These are phyloP conservation scores for Grifola frondosa DNA, from an alignment of 1,284 basidiomycete species.

Conservation along the genomic window DNA sequence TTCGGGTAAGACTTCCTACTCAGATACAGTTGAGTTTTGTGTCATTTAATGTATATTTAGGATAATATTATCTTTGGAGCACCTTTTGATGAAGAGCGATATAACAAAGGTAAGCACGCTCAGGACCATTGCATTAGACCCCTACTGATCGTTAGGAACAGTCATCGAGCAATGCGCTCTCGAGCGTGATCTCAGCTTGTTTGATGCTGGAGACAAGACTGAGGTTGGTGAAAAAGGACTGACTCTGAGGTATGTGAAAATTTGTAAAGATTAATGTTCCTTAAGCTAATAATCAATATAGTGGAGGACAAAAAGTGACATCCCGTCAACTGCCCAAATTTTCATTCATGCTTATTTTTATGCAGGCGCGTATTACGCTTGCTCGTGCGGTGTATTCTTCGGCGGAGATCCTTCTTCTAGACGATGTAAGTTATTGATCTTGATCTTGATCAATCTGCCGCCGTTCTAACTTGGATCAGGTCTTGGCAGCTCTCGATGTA, in stretches of 20 bases:
- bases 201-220: constrained; percentile 72
- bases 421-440: constrained; percentile 47
- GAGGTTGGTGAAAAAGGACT: constrained; percentile 70
- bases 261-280: not conserved
- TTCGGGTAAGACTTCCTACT: constrained; percentile 29
- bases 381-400: constrained; percentile 70
- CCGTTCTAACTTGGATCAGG: too few species aligned
- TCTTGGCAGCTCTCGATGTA: constrained; percentile 58
- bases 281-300: constrained; percentile 31
- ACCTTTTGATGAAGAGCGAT: constrained; percentile 42
- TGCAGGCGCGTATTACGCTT: constrained; percentile 68
- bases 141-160: constrained; percentile 28
- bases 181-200: constrained; percentile 59
- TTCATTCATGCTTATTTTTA: not conserved
- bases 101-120: constrained; percentile 38
- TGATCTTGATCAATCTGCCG: too few species aligned
- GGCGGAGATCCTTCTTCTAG: constrained; percentile 62
- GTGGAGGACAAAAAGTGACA: constrained; percentile 67
- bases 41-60: constrained; percentile 10
- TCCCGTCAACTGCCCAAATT: not conserved
- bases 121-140: not conserved
- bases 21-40: too few species aligned
- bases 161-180: constrained; percentile 65
- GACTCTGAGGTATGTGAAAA: constrained; percentile 41
- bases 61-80: constrained; percentile 47